Conservation (phyloP, 768 basidiomycete species). For the Tulasnella sp. region DNA sequence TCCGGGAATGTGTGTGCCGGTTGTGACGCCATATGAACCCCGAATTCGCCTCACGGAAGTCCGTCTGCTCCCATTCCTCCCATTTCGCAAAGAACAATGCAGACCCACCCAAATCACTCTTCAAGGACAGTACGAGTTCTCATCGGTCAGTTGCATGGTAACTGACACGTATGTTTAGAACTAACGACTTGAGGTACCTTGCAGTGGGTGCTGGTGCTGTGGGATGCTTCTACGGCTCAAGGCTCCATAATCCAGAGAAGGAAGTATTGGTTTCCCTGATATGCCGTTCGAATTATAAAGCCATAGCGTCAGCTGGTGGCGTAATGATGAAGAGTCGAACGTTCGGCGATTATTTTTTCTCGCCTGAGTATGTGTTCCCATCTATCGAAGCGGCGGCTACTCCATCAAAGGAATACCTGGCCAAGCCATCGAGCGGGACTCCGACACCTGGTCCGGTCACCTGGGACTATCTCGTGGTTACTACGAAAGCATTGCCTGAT, state of each 20-base stretch:
- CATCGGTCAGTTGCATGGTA: neutral
- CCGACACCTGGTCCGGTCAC: neutral
- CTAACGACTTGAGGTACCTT: neutral
- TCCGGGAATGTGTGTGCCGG: neutral
- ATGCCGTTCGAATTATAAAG: conserved; percentile 38
- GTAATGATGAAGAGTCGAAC: conserved; percentile 35
- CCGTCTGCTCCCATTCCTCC: neutral
- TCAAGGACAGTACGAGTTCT: neutral
- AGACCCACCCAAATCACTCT: neutral
- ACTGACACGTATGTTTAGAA: neutral
- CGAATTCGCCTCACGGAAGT: neutral
- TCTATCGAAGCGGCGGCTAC: conserved; percentile 34
- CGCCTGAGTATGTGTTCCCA: conserved; percentile 35
- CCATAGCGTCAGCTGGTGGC: conserved; percentile 34
- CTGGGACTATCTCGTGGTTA: conserved; percentile 38
- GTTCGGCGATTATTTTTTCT: conserved; percentile 38
- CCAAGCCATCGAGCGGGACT: neutral
- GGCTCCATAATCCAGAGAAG: conserved; percentile 34
- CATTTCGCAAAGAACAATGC: neutral
- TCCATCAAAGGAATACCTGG: neutral
- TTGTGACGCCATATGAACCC: neutral
- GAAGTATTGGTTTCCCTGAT: conserved; percentile 36
- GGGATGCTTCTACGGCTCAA: conserved; percentile 37
- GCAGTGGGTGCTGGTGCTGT: conserved; percentile 38
- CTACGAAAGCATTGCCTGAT: conserved; percentile 38